Evolutionary conservation across 148 eudicot species (phyloP), one percentile per base, ranked within the genome.

Genomic region (Amaranthus palmeri): DNA sequence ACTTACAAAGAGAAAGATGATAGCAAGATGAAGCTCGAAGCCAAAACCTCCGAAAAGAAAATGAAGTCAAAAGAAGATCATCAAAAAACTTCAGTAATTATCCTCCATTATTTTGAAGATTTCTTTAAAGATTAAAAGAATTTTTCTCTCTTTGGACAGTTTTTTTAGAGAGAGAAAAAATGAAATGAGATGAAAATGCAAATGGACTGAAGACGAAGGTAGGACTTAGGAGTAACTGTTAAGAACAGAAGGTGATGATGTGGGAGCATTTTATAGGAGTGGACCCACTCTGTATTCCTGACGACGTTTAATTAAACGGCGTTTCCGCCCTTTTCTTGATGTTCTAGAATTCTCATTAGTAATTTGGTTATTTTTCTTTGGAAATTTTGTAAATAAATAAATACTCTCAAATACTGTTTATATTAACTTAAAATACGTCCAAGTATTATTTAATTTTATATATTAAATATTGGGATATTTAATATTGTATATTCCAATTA

Each of bases 21-120:
- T 43, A 62, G 70, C 67, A 77, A 73, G 76, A 73, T 18, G 66
- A 69, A 57, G 54, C 77, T 78, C 74, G 46, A 58, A 69, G 77
- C 48, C 65, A 47, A 55, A 56, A 71, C 49, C 75, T 61, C 65
- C 65, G 5, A 17, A 0, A n/a, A 11, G 46, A 46, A 47, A 6
- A 65, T 6, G 61, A 58, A 58, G 4, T 10, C 25, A 47, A 14
- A 55, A 58, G 65, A 56, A 41, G 44, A 76, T 51, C 62, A 47
- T 25, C 25, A 66, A 54, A 59, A 67, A 18, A 49, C 47, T 13
- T 45, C 61, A 56, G 3, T 42, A 41, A 18, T 56, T 57, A 14
- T 41, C 46, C n/a, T 36, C 17, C 43, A 70, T 65, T 59, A 50
- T 70, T 18, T 6, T 0, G 12, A 61, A 36, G 4, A 17, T 5